Percentiles rank a stretch among this genome's conserved stretches.
These are phyloP conservation scores for Solanum medicagineum DNA, from an alignment of 257 asterid species.

Conservation along the genomic window DNA sequence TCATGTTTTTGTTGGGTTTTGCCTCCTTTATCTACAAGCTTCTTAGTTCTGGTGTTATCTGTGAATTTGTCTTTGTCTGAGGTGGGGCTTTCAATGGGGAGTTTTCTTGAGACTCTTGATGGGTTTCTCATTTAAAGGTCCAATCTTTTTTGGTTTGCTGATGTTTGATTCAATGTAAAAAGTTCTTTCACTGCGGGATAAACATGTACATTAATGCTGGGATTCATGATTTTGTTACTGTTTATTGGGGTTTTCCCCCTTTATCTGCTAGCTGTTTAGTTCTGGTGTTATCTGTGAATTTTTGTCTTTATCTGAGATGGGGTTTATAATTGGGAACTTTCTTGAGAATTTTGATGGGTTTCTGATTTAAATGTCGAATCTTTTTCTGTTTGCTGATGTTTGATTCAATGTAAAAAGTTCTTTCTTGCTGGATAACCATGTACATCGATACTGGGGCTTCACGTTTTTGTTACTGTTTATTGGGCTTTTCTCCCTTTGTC, in stretches of 20 bases:
- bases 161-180: background rate
- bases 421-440: background rate
- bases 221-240: background rate
- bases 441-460: background rate
- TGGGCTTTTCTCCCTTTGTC: background rate
- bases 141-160: background rate
- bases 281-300: background rate
- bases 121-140: background rate
- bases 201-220: background rate
- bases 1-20: background rate
- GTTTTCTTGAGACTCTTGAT: background rate
- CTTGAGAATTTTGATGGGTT: background rate
- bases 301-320: background rate
- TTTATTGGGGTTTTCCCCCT: background rate
- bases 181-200: background rate
- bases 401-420: background rate
- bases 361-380: background rate
- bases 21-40: background rate
- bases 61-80: background rate
- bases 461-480: background rate
- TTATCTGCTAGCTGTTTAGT: background rate
- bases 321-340: background rate
- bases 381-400: background rate
- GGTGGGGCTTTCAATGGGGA: background rate
- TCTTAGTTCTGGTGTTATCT: background rate